Evolutionary conservation across 78 protist species (phyloP), one percentile per base, ranked within the genome.

Genomic region (Cavenderia fasciculata): DNA sequence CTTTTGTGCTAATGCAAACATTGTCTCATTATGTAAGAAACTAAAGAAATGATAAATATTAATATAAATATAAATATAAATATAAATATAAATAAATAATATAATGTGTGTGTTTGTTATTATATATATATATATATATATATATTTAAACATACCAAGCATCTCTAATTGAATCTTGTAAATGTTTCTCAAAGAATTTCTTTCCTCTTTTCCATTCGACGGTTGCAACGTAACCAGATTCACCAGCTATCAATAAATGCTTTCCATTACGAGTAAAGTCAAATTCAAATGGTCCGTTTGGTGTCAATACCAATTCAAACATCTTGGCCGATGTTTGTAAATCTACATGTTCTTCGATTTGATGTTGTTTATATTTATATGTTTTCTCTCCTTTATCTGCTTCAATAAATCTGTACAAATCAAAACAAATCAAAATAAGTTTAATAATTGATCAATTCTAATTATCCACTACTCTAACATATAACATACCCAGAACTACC

Each of bases 1-100:
- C 62, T 90, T 87, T 90, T 98, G 99, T 14, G 99, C 99, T 2
- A 94, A 96, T 4, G 99, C 99, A 46, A 95, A 79, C 97, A 98
- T 82, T 23, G 96, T 40, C 34, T 96, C 94, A 82, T 98, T 94
- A 61, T 96, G 96, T 71, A 98, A 89, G 63, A 89, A 96, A 29
- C 87, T 85, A 49, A 4, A 8, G n/a, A n/a, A n/a, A n/a, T n/a
- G 25, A n/a, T 25, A 33, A 49, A 6, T 6, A 11, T 40, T 51
- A 57, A 46, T 10, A 11, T 61, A 6, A 33, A 2, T 33, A 44
- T 14, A 11, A 34, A 44, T 52, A 10, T 27, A 18, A 61, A 71
- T 57, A 27, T 57, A 27, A 27, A 57, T 57, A n/a, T 59, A 33
- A 6, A 29, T 16, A 59, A 4, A 41, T 16, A 57, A 51, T 4